A percentile compares a stretch with the other conserved stretches of the same genome.
Conservation (phyloP, 768 basidiomycete species). For the Jaapia argillacea region DNA sequence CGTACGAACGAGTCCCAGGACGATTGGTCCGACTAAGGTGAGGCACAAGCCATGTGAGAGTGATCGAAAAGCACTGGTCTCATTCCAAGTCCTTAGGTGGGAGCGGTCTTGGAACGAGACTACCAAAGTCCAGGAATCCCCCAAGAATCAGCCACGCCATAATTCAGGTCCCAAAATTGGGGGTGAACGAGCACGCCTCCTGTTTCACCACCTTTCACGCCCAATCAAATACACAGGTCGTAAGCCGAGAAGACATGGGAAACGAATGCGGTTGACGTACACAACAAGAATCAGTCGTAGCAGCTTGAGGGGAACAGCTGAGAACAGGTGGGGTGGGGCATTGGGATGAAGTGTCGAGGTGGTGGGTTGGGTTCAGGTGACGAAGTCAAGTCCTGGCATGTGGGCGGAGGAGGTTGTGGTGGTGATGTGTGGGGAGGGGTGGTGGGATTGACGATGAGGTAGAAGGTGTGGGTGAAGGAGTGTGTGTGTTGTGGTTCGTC, state of each 20-base stretch:
- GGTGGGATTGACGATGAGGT: too few species aligned
- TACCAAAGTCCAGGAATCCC: constrained; percentile 7
- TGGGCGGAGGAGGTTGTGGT: not conserved
- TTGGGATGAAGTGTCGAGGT: not conserved
- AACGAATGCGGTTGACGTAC: too few species aligned
- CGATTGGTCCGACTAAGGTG: too few species aligned
- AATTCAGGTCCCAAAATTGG: constrained; percentile 7
- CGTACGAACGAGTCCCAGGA: too few species aligned
- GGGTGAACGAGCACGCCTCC: constrained; percentile 7
- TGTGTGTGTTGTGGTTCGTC: too few species aligned
- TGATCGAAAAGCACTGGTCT: not conserved
- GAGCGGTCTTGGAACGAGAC: too few species aligned
- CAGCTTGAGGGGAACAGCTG: constrained; percentile 3
- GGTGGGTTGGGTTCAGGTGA: not conserved
- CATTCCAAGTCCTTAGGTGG: too few species aligned
- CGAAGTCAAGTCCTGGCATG: not conserved
- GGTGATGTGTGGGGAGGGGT: not conserved
- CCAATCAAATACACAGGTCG: not conserved
- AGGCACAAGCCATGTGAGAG: not conserved
- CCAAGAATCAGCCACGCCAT: constrained; percentile 4
- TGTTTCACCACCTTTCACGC: constrained; percentile 3
- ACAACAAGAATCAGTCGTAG: constrained; percentile 5
- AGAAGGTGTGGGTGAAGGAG: too few species aligned
- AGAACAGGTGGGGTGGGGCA: constrained; percentile 6
- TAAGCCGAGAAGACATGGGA: not conserved